Conservation (phyloP, 441 rosid genomes). For the Populus hybrid region DNA sequence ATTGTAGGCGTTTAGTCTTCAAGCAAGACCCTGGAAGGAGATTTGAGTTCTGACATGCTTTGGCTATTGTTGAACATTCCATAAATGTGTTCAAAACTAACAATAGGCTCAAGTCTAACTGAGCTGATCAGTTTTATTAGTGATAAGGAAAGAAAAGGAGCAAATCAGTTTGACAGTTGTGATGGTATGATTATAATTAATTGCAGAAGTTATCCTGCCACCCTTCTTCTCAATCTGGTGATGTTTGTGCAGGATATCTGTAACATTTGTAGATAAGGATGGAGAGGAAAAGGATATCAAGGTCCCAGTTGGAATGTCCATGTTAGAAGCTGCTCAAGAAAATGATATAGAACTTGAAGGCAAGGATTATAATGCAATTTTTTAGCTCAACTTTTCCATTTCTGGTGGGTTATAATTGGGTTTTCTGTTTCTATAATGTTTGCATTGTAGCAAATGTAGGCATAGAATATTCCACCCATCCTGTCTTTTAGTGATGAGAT, state of each 20-base stretch:
- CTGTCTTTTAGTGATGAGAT: background rate
- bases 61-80: background rate
- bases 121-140: background rate
- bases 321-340: conserved; percentile 91
- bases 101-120: background rate
- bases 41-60: background rate
- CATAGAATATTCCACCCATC: background rate
- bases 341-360: conserved; percentile 96
- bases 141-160: background rate
- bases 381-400: conserved; percentile 6
- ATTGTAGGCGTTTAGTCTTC: background rate
- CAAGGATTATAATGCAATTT: conserved; percentile 22
- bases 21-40: background rate
- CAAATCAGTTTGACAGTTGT: background rate
- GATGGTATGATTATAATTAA: background rate
- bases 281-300: conserved; percentile 67
- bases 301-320: conserved; percentile 85
- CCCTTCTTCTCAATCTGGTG: conserved; percentile 3
- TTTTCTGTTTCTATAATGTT: background rate
- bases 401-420: background rate
- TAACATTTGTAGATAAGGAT: conserved; percentile 80
- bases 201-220: background rate
- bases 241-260: conserved; percentile 54
- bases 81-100: background rate
- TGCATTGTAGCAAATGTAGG: background rate